These are phyloP conservation scores for Vanilla planifolia DNA, from an alignment of 106 monocot species.

Conservation along the genomic window DNA sequence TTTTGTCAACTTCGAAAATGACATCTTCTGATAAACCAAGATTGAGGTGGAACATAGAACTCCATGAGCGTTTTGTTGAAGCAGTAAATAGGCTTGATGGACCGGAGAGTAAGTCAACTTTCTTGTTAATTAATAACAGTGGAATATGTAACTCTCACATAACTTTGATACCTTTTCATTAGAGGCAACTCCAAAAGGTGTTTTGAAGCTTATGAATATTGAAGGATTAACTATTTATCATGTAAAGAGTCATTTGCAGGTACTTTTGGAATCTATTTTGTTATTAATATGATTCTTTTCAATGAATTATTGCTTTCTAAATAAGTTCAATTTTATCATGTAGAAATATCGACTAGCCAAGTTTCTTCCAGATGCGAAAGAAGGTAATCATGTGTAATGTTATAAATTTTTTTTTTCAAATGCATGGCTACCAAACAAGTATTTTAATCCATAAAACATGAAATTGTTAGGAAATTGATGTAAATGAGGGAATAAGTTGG, in stretches of 20 bases:
- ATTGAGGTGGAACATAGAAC: constrained; percentile 86
- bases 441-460: no score
- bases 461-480: no score
- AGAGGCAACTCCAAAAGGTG: constrained; percentile 96
- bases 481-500: no score
- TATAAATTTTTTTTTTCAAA: no score
- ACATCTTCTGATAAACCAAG: constrained; percentile 42
- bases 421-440: no score
- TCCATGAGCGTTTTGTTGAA: constrained; percentile 83
- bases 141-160: not conserved
- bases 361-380: constrained; percentile 73
- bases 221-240: constrained; percentile 92
- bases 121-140: not conserved
- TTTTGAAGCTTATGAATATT: constrained; percentile 86
- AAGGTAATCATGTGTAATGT: constrained; percentile 43
- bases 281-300: not conserved
- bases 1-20: constrained; percentile 18
- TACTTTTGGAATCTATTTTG: constrained; percentile 8
- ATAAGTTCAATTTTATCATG: constrained; percentile 6
- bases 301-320: not conserved
- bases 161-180: constrained; percentile 9
- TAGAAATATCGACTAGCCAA: constrained; percentile 92
- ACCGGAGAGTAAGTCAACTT: constrained; percentile 57
- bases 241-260: constrained; percentile 96
- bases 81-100: constrained; percentile 90